These are phyloP conservation scores for Cryoendolithus antarcticus DNA, from an alignment of 2,329 filamentous ascomycete genomes.

Conservation along the genomic window DNA sequence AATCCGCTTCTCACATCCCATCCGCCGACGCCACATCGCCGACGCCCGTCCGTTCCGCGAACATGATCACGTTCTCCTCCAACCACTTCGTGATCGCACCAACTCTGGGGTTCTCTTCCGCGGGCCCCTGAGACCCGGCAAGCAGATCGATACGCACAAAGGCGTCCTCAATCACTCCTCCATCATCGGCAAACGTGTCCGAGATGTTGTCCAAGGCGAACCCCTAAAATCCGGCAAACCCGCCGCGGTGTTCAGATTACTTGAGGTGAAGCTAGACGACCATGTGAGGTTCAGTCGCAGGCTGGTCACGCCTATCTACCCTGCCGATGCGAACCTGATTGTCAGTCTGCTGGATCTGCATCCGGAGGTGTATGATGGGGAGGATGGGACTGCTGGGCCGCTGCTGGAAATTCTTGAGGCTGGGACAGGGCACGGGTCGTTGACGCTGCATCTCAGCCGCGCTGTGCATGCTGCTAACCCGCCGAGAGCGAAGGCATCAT, in stretches of 20 bases:
- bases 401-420: conserved; percentile 69
- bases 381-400: conserved; percentile 13
- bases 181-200: conserved; percentile 51
- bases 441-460: conserved; percentile 63
- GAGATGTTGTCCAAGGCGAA: conserved; percentile 46
- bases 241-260: conserved; percentile 42
- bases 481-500: conserved; percentile 24
- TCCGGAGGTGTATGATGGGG: conserved; percentile 30
- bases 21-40: conserved; percentile 2
- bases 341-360: conserved; percentile 67
- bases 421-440: conserved; percentile 70
- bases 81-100: conserved; percentile 24
- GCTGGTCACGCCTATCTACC: conserved; percentile 68
- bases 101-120: conserved; percentile 27
- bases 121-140: conserved; percentile 24
- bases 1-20: too few species aligned
- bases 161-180: conserved; percentile 39
- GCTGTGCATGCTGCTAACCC: conserved; percentile 64
- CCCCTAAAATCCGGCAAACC: conserved; percentile 14
- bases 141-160: conserved; percentile 30
- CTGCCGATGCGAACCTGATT: conserved; percentile 62
- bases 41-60: conserved; percentile 12
- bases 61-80: conserved; percentile 28
- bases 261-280: conserved; percentile 57
- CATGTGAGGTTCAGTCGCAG: conserved; percentile 58